Base-by-base conservation (phyloP, 179 eudicot species). In the Beta corolliflora region DNA sequence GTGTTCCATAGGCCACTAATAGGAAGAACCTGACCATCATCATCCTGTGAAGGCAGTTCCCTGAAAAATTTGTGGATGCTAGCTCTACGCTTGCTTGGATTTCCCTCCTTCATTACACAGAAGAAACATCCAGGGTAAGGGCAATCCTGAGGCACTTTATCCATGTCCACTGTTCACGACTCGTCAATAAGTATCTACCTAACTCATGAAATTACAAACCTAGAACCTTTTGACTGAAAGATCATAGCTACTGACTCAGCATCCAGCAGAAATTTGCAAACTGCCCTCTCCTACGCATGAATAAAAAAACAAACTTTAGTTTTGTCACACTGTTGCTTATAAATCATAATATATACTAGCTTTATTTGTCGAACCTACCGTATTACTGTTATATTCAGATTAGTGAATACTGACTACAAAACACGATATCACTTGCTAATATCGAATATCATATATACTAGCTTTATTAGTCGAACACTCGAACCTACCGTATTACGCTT, bases 1-100 rank as follows among this genome's bases (percentile, higher is more conserved):
- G 97, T 92, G 84, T 92, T 92, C 97, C 97, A 92, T 61, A 92
- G 93, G 84, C 93, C 94, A 75, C 97, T 92, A 53, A 92, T 92
- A 44, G 94, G 97, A 75, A 92, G 93, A 81, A 92, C 97, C 74
- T 91, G 97, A 71, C 94, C 97, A 80, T 92, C 97, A 55, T 91
- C 97, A 73, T 92, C 97, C 77, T 92, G 97, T 18, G 93, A 90
- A 55, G 97, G 97, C 80, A 92, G 92, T 63, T 92, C 97, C 84
- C 94, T 84, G 85, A 92, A 92, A 85, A 92, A 92, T 79, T 92
- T 92, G 68, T 89, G 80, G 75, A 92, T 85, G 81, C 93, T 91
- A 70, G 94, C 79, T 86, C 94, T 87, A 23, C 97, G 93, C 85
- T 92, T 92, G 79, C 81, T 91, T 12, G 97, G 97, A 83, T 92